These are phyloP conservation scores for Fragilaria radians DNA, from an alignment of 108 stramenopile genomes.

Conservation along the genomic window DNA sequence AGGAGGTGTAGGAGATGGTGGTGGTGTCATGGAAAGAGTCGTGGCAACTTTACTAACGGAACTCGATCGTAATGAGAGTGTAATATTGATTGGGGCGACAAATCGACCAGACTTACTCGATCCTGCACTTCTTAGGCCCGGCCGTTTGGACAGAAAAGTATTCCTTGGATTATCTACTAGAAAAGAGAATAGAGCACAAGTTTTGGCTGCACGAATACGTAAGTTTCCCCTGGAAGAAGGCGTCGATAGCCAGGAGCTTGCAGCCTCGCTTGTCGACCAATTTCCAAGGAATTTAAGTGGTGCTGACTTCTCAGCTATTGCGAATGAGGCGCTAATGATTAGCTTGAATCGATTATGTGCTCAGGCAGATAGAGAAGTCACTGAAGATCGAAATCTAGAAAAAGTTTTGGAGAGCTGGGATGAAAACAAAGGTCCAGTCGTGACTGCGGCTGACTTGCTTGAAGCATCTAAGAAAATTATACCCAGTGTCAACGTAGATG, in stretches of 20 bases:
- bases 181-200: conserved; percentile 51
- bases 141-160: conserved; percentile 94
- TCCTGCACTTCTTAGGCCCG: conserved; percentile 91
- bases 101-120: conserved; percentile 98
- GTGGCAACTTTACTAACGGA: conserved; percentile 88
- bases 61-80: conserved; percentile 59
- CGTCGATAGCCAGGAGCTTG: conserved; percentile 31
- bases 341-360: conserved; percentile 70
- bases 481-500: not conserved
- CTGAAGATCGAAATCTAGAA: not conserved
- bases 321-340: conserved; percentile 71
- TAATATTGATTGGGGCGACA: conserved; percentile 97
- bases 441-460: not conserved
- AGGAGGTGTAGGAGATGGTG: conserved; percentile 78
- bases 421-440: not conserved
- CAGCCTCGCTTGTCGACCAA: conserved; percentile 47
- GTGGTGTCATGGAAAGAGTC: conserved; percentile 95
- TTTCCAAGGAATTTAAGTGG: conserved; percentile 82
- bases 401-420: not conserved
- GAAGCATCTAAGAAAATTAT: not conserved
- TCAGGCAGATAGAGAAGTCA: conserved; percentile 58
- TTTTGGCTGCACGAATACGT: conserved; percentile 80
- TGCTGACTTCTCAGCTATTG: conserved; percentile 91
- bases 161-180: conserved; percentile 84
- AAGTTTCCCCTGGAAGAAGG: conserved; percentile 79